Percentiles rank a stretch among this genome's conserved stretches.
These are phyloP conservation scores for Margaritispora aquatica DNA, from an alignment of 495 filamentous ascomycete genomes.

Conservation along the genomic window DNA sequence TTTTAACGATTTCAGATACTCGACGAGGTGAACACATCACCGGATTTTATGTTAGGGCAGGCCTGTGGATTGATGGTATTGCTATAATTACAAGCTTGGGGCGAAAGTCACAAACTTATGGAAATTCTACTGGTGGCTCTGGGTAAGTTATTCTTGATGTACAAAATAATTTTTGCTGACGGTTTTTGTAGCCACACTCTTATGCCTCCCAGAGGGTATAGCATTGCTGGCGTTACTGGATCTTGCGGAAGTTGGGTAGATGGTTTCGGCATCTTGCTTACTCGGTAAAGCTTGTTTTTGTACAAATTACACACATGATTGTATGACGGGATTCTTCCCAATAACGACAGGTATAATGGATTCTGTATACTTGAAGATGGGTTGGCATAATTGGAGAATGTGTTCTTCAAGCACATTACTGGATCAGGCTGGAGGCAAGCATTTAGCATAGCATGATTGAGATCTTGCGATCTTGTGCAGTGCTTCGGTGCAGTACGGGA, in stretches of 20 bases:
- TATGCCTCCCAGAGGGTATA: constrained; percentile 85
- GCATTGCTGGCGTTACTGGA: constrained; percentile 80
- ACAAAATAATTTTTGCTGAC: constrained; percentile 5
- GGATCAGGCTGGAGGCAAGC: neutral
- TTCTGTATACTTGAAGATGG: constrained; percentile 1
- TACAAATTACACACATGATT: neutral
- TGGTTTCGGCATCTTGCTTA: constrained; percentile 82
- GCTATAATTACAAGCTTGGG: constrained; percentile 87
- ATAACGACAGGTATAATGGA: constrained; percentile 8
- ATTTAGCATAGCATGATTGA: neutral
- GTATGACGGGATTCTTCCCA: neutral
- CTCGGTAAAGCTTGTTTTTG: constrained; percentile 29
- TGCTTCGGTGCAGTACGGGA: no score
- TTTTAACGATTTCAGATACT: constrained; percentile 49
- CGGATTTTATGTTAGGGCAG: constrained; percentile 80
- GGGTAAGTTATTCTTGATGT: constrained; percentile 50
- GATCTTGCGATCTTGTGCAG: neutral
- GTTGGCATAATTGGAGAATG: neutral
- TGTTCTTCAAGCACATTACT: neutral
- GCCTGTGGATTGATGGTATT: constrained; percentile 82
- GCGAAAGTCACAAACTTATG: constrained; percentile 77
- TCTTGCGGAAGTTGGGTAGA: constrained; percentile 80
- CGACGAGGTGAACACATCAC: constrained; percentile 79
- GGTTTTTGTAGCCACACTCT: constrained; percentile 62
- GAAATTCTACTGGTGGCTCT: constrained; percentile 74